phyloP scores from a whole-genome alignment of 2,329 filamentous ascomycete genomes.

The Pseudonectria buxi region DNA sequence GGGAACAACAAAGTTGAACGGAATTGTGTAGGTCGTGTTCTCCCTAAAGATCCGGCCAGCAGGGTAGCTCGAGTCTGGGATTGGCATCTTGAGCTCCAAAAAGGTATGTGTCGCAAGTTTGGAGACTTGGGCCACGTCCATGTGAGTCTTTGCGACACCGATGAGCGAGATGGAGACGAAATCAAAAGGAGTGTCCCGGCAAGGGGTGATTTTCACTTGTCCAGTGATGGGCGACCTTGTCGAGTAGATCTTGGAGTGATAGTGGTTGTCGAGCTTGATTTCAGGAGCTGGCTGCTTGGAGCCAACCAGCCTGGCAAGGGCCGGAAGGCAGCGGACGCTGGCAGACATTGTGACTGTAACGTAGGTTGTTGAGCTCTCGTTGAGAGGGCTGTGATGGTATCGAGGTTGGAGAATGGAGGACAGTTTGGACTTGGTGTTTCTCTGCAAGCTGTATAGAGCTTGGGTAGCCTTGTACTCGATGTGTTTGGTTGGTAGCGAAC shows the following conservation, averaged over 20 bases:
- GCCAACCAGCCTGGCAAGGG: too few relatives aligned
- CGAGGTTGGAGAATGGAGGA: too few relatives aligned
- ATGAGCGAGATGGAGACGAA: constrained; percentile 37
- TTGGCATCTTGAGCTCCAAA: constrained; percentile 39
- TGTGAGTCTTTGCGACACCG: constrained; percentile 33
- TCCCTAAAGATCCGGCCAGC: constrained; percentile 33
- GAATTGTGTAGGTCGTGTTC: constrained; percentile 33
- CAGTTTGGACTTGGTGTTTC: too few relatives aligned
- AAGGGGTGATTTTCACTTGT: constrained; percentile 32
- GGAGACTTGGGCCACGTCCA: constrained; percentile 33
- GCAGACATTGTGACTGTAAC: too few relatives aligned
- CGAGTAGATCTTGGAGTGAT: constrained; percentile 38
- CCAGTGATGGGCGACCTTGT: constrained; percentile 36
- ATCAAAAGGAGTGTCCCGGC: constrained; percentile 36
- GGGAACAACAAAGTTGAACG: constrained; percentile 45
- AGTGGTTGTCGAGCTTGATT: constrained; percentile 33
- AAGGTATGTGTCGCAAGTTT: constrained; percentile 37
- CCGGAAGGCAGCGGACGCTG: too few relatives aligned
- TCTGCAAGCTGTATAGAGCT: too few relatives aligned
- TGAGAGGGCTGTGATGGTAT: too few relatives aligned
- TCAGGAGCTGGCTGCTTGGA: too few relatives aligned
- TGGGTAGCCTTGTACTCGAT: too few relatives aligned
- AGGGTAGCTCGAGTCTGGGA: constrained; percentile 33
- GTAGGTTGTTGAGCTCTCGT: too few relatives aligned
- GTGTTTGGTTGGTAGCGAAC: too few relatives aligned